Conservation (phyloP, 2,329 filamentous ascomycete species). For the Remersonia thermophila region DNA sequence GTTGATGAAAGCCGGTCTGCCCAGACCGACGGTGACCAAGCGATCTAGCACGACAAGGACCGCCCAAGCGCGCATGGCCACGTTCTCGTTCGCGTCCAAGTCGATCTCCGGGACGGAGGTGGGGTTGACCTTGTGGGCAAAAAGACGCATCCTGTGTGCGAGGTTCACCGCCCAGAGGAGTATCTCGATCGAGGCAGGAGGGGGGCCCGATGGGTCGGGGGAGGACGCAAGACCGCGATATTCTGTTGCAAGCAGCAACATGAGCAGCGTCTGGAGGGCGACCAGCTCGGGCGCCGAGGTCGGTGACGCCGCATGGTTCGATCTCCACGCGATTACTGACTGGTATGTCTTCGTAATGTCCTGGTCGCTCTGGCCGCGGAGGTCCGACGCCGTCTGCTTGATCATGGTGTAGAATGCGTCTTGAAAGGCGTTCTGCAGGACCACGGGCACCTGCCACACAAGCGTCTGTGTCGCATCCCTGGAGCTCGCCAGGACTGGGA, state of each 20-base stretch:
- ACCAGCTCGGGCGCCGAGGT: conserved; percentile 36
- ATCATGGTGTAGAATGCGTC: conserved; percentile 50
- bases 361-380: conserved; percentile 24
- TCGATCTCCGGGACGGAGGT: conserved; percentile 34
- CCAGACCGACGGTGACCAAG: conserved; percentile 59
- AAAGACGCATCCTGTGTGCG: conserved; percentile 53
- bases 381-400: conserved; percentile 32
- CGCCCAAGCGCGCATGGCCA: conserved; percentile 59
- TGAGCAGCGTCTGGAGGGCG: conserved; percentile 53
- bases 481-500: conserved; percentile 51
- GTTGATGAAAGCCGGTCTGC: conserved; percentile 49
- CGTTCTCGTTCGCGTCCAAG: conserved; percentile 47
- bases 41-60: conserved; percentile 58
- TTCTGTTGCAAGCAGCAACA: conserved; percentile 55
- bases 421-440: conserved; percentile 51
- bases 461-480: conserved; percentile 43
- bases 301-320: conserved; percentile 23
- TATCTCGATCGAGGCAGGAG: conserved; percentile 40
- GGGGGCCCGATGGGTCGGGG: conserved; percentile 30
- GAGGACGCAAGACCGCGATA: conserved; percentile 34
- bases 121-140: conserved; percentile 27
- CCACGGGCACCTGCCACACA: conserved; percentile 41
- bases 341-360: conserved; percentile 34
- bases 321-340: conserved; percentile 41
- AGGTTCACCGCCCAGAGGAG: conserved; percentile 54